Evolutionary conservation across 2,329 filamentous ascomycete genomes (phyloP), one percentile per base, ranked within the genome.

Genomic region (Hypomyces rosellus): DNA sequence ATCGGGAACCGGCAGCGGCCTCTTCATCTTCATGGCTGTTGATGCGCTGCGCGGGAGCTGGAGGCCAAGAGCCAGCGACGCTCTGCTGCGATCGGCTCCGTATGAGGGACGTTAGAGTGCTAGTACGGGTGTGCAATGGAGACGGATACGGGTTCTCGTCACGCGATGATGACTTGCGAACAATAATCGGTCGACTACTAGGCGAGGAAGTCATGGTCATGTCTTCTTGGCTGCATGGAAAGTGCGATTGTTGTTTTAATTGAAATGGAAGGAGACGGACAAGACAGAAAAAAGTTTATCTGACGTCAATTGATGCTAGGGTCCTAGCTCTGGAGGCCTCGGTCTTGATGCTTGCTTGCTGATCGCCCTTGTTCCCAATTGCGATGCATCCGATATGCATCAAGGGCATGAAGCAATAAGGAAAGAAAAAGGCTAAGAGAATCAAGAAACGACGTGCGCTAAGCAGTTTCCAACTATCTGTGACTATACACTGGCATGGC

Each of bases 41-140:
- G 25, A 30, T 30, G 25, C 25, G 25, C 25, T 50, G 55, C 9
- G 50, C 48, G 5, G 47, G 42, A 30, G 54, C 42, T 5, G 61
- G 52, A 13, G 57, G 56, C 56, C 59, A 60, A 2, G 60, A 62
- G 38, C 59, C 61, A 18, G 57, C 48, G 50, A 67, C 51, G 57
- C 59, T 66, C 51, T 63, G 61, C 53, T 69, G 65, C 5, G 69
- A 72, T 47, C 69, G 68, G 39, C 59, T 69, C 41, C 69, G 62
- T 55, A 71, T 70, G 46, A 72, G 62, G 3, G 66, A 69, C 33
- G 68, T 63, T 46, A 71, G 59, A 13, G 65, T 62, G 42, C 67
- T 68, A 50, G 65, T 69, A 22, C 68, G 64, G 12, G 68, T 70
- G 34, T 61, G 63, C 42, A 70, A 55, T 14, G 63, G 61, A 22